Conservation (phyloP, 495 filamentous ascomycete species). For the Annulohypoxylon stygium region DNA sequence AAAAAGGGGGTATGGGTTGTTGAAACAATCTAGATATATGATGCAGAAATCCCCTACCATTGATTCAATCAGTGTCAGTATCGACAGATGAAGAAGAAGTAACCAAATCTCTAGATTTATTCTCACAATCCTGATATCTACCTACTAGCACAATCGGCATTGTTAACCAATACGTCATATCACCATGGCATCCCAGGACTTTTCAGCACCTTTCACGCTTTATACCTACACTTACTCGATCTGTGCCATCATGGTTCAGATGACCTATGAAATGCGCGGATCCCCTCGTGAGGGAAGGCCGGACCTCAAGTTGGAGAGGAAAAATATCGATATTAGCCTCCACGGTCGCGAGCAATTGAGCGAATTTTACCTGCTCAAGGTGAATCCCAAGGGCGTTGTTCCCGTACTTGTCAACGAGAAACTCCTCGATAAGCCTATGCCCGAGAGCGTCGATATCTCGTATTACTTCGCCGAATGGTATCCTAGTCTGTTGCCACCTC, state of each 20-base stretch:
- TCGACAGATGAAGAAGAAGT: not conserved
- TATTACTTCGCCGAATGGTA: slow-evolving; percentile 15
- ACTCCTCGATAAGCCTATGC: slow-evolving; percentile 1
- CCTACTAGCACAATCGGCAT: not conserved
- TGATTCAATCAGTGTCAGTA: not conserved
- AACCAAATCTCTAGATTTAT: not conserved
- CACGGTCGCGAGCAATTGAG: slow-evolving; percentile 21
- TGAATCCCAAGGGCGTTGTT: slow-evolving; percentile 9
- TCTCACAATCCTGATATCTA: not conserved
- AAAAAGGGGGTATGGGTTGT: no score
- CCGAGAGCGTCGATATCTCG: slow-evolving; percentile 11
- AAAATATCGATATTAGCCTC: not conserved
- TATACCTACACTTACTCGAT: slow-evolving; percentile 11
- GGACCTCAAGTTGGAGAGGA: slow-evolving; percentile 8
- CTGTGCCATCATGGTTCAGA: slow-evolving; percentile 12
- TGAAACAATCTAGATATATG: not conserved
- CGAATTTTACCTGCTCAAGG: slow-evolving; percentile 20
- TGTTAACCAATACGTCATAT: not conserved
- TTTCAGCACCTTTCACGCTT: slow-evolving; percentile 7
- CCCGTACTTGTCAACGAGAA: slow-evolving; percentile 8
- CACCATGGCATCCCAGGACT: slow-evolving; percentile 16
- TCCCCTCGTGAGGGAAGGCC: not conserved
- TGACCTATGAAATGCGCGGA: slow-evolving; percentile 19
- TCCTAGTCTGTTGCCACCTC: slow-evolving; percentile 2
- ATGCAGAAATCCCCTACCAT: not conserved